Conservation (phyloP, 2,329 filamentous ascomycete species). For the Diaporthe vexans region DNA sequence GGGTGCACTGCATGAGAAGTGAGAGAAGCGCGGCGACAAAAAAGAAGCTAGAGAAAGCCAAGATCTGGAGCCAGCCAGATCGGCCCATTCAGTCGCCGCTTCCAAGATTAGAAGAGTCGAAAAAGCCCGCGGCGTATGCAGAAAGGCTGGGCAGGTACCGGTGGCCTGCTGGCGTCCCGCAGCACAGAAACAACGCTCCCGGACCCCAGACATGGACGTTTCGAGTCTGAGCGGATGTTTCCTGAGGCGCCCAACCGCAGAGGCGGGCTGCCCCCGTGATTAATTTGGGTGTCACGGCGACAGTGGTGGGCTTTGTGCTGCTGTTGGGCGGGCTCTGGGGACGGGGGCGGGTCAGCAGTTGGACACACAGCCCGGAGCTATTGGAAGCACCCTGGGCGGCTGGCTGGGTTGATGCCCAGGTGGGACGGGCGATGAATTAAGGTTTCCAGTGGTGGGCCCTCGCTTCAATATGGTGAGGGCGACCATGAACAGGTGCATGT, state of each 20-base stretch:
- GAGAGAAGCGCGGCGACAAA: neutral
- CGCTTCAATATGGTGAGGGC: conserved; percentile 26
- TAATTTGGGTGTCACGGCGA: neutral
- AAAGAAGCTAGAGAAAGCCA: conserved; percentile 24
- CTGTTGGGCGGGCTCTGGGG: neutral
- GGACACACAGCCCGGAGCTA: neutral
- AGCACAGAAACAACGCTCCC: conserved; percentile 8
- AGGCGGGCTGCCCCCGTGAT: conserved; percentile 17
- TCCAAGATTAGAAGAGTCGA: conserved; percentile 28
- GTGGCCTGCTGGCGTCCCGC: too few species aligned
- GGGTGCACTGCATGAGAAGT: conserved; percentile 14
- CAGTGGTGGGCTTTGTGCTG: neutral
- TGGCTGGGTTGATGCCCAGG: neutral
- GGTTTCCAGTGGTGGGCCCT: conserved; percentile 24
- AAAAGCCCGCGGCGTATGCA: neutral
- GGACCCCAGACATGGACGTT: conserved; percentile 26
- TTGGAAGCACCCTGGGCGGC: neutral
- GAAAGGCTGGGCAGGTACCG: neutral
- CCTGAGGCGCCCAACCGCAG: conserved; percentile 18
- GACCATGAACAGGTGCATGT: neutral
- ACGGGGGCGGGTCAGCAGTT: neutral
- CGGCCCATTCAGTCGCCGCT: conserved; percentile 20
- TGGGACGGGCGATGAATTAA: conserved; percentile 19
- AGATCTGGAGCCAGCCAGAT: conserved; percentile 18
- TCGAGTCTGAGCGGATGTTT: conserved; percentile 31